These are phyloP conservation scores for Euryodendron excelsum DNA, from an alignment of 148 eudicot species.

Conservation along the genomic window DNA sequence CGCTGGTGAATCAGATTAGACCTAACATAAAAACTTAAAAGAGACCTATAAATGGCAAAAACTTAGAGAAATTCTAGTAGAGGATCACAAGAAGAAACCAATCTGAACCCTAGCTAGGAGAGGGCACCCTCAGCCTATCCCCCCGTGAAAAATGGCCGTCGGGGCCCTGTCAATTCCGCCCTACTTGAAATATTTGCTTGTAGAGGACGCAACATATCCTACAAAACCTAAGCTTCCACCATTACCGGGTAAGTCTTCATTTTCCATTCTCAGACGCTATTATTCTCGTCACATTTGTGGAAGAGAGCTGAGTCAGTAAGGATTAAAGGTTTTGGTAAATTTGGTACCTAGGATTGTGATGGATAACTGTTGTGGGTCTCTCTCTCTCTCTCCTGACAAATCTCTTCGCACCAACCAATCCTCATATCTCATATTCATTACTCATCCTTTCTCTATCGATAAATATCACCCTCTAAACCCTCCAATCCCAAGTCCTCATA, in stretches of 20 bases:
- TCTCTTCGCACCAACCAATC: slow-evolving; percentile 18
- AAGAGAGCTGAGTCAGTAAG: slow-evolving; percentile 15
- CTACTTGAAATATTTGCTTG: neutral
- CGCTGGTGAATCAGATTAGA: too few species aligned
- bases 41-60: too few species aligned
- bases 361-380: slow-evolving; percentile 53
- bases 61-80: too few species aligned
- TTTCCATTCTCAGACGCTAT: slow-evolving; percentile 11
- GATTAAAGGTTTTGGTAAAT: slow-evolving; percentile 31
- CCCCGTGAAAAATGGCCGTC: neutral
- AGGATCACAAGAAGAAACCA: slow-evolving; percentile 1
- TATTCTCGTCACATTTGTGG: slow-evolving; percentile 3
- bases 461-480: slow-evolving; percentile 14
- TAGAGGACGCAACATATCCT: neutral
- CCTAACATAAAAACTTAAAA: too few species aligned
- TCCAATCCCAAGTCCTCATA: too few species aligned
- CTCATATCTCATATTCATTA: too few species aligned
- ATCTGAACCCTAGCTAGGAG: neutral
- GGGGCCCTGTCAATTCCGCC: neutral
- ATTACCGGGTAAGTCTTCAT: neutral
- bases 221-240: slow-evolving; percentile 8
- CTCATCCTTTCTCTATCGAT: slow-evolving; percentile 18
- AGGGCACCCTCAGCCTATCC: neutral
- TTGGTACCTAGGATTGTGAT: slow-evolving; percentile 62
- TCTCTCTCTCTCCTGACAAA: slow-evolving; percentile 11